These are phyloP conservation scores for Cornus controversa DNA, from an alignment of 148 eudicot species.

Conservation along the genomic window DNA sequence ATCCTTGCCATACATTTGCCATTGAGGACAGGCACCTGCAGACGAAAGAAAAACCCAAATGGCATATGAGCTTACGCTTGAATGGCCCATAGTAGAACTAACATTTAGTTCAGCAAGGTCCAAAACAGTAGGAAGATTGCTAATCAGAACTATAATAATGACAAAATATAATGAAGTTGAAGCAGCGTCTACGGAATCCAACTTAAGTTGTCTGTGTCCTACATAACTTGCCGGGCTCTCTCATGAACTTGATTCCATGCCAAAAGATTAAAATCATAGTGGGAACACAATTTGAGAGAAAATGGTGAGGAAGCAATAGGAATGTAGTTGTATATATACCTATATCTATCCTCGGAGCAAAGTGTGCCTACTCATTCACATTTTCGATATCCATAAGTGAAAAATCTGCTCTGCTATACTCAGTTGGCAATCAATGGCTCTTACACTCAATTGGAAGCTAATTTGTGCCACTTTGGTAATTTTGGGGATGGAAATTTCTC, in stretches of 20 bases:
- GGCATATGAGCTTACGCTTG: too few relatives aligned
- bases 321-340: not conserved
- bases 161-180: not conserved
- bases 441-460: constrained; percentile 5
- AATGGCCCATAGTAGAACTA: too few relatives aligned
- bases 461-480: constrained; percentile 15
- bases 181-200: not conserved
- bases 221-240: not conserved
- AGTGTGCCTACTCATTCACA: not conserved
- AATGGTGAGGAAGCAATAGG: not conserved
- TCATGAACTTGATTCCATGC: too few relatives aligned
- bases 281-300: not conserved
- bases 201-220: not conserved
- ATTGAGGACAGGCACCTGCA: too few relatives aligned
- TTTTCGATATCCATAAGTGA: too few relatives aligned
- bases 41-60: too few relatives aligned
- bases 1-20: too few relatives aligned
- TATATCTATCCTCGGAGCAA: not conserved
- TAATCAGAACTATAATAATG: too few relatives aligned
- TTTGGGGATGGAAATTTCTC: constrained; percentile 18
- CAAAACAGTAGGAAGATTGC: not conserved
- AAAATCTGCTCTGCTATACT: not conserved
- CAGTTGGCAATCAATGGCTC: not conserved
- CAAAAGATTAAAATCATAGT: too few relatives aligned
- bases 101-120: not conserved